Conservation (phyloP, 495 filamentous ascomycete species). For the Jackrogersella minutella region DNA sequence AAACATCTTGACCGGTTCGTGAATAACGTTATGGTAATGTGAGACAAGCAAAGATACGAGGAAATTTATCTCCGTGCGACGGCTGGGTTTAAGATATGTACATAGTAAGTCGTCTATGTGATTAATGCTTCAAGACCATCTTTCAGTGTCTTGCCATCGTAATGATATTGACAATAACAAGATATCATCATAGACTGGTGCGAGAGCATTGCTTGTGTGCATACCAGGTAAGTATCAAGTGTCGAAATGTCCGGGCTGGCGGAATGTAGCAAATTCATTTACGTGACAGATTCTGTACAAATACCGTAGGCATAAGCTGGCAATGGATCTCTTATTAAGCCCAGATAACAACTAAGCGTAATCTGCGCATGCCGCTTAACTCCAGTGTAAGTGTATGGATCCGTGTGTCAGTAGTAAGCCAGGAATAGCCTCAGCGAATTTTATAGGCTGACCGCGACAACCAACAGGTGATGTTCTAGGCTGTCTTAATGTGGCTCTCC, state of each 20-base stretch:
- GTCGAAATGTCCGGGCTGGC: too few species aligned
- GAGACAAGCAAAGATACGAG: background rate
- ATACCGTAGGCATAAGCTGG: too few species aligned
- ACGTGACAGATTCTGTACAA: too few species aligned
- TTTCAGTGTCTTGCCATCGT: conserved; percentile 12
- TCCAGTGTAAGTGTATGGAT: too few species aligned
- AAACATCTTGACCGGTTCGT: background rate
- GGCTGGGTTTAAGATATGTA: background rate
- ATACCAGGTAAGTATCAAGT: too few species aligned
- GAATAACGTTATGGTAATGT: background rate
- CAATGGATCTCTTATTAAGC: too few species aligned
- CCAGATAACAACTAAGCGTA: too few species aligned
- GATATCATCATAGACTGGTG: too few species aligned
- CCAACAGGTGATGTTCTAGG: conserved; percentile 4
- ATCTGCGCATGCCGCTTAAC: too few species aligned
- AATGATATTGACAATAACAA: background rate
- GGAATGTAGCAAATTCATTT: too few species aligned
- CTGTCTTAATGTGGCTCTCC: conserved; percentile 20
- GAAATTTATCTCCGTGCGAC: background rate
- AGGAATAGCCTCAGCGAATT: conserved; percentile 27
- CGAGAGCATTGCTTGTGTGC: too few species aligned
- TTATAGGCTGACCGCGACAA: background rate
- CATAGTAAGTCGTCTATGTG: too few species aligned
- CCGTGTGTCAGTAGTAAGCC: conserved; percentile 1
- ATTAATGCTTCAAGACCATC: background rate